phyloP scores from a whole-genome alignment of 495 filamentous ascomycete genomes.

The Penicilliopsis zonata region DNA sequence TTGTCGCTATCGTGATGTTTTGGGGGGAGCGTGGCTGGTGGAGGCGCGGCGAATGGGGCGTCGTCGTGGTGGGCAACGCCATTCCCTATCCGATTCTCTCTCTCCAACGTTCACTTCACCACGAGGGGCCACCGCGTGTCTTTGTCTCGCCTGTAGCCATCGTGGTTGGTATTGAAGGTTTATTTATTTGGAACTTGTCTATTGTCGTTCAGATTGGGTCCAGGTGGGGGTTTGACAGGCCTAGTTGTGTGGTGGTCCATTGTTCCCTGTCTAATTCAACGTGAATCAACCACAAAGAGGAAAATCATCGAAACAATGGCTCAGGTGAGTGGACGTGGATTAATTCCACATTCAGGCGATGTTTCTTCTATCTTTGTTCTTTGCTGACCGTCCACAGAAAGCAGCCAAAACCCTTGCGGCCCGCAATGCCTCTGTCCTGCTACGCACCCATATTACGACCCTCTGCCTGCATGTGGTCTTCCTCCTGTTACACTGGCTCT shows the following conservation, averaged over 20 bases:
- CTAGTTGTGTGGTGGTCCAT: no score
- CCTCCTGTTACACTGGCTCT: constrained; percentile 50
- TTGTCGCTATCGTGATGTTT: constrained; percentile 11
- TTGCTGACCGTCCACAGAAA: constrained; percentile 47
- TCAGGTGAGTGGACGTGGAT: constrained; percentile 1
- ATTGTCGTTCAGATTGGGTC: no score
- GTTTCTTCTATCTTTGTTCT: not conserved
- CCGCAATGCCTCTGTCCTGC: constrained; percentile 61
- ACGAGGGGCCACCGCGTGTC: no score
- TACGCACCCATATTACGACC: constrained; percentile 67
- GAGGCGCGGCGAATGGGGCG: constrained; percentile 11
- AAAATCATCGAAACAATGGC: constrained; percentile 1
- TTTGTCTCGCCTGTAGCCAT: no score
- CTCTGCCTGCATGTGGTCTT: constrained; percentile 60
- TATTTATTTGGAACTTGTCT: no score
- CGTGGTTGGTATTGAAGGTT: no score
- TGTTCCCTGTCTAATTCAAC: no score
- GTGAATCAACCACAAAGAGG: not conserved
- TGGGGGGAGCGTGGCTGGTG: constrained; percentile 14
- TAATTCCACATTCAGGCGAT: not conserved
- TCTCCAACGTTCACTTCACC: not conserved
- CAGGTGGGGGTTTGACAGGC: no score
- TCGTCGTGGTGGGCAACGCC: constrained; percentile 22
- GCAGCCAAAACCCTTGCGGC: constrained; percentile 83
- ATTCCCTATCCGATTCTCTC: constrained; percentile 5